Evolutionary conservation across 2,329 filamentous ascomycete species (phyloP), one percentile per base, ranked within the genome.

Genomic region (Xylaria sp.): DNA sequence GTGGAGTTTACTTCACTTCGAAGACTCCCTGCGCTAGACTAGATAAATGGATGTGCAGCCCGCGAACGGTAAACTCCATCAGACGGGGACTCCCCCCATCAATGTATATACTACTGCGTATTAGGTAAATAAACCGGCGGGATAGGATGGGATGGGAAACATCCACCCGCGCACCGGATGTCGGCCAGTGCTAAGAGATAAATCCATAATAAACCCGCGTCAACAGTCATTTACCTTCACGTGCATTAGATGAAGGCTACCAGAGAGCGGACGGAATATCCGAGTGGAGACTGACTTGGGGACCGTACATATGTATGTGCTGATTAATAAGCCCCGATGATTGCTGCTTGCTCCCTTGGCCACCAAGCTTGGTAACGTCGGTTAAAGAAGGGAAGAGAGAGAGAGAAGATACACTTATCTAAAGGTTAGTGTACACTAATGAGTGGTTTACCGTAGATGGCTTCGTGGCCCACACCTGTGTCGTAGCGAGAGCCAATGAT

Each of bases 401-500:
- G 23, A 25, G 23, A 25, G 23, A 25, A 25, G 23, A 25, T 25
- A 25, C 23, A 25, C 23, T 25, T 3, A 37, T 28, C 28, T 28
- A n/a, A n/a, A n/a, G n/a, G n/a, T n/a, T n/a, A 28, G 28, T 28
- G 2, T 28, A 6, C 28, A 28, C 28, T 28, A 6, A 3, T 28
- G 25, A 37, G 34, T 37, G 34, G 34, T 37, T 8, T 37, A 10
- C 34, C 4, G n/a, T 52, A 61, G 44, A 44, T 56, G 50, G 51
- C 8, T 57, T 34, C 52, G 64, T 48, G 65, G 48, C 52, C 34
- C 52, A 46, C 25, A 2, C 9, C 50, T n/a, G 23, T 7, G 51
- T 68, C 56, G 61, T 44, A 37, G 32, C 56, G 23, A 60, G 28
- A 23, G 20, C 66, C 61, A 65, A 68, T 68, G 10, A 61, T 57